phyloP scores from a whole-genome alignment of 306 rosid species.

The Ormosia semicastrata region DNA sequence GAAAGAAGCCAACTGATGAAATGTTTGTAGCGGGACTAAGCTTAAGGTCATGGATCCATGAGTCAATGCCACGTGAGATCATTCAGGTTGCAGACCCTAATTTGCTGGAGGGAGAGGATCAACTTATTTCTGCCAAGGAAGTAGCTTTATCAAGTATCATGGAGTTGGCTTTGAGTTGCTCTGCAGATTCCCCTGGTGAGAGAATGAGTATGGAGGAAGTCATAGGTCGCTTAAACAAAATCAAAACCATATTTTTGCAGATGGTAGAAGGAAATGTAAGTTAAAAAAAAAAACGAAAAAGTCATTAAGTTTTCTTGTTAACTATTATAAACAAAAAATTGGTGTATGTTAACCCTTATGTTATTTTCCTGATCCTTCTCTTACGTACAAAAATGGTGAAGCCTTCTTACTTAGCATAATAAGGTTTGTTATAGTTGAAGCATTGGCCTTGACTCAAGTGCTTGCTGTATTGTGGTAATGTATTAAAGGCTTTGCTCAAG shows the following conservation, averaged over 20 bases:
- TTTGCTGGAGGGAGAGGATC: not conserved
- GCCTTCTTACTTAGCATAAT: too few species aligned
- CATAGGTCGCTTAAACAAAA: not conserved
- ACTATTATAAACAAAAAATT: not conserved
- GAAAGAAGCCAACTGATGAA: constrained; percentile 41
- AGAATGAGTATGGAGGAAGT: not conserved
- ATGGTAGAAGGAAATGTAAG: not conserved
- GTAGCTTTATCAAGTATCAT: not conserved
- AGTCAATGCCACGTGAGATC: not conserved
- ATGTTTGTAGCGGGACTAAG: constrained; percentile 23
- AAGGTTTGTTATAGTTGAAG: too few species aligned
- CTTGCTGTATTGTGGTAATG: too few species aligned
- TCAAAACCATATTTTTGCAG: not conserved
- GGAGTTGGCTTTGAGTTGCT: constrained; percentile 8
- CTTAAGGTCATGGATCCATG: constrained; percentile 19
- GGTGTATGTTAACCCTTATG: not conserved
- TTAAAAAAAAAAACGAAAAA: not conserved
- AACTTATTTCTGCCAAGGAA: not conserved
- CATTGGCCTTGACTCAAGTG: too few species aligned
- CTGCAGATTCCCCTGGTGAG: not conserved
- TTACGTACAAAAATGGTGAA: too few species aligned
- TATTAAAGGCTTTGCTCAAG: too few species aligned
- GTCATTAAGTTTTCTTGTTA: not conserved
- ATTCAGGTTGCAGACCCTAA: constrained; percentile 1
- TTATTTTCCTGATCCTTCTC: too few species aligned